Evolutionary conservation across 768 basidiomycete species (phyloP), one percentile per base, ranked within the genome.

Genomic region (Solioccasus polychromus): DNA sequence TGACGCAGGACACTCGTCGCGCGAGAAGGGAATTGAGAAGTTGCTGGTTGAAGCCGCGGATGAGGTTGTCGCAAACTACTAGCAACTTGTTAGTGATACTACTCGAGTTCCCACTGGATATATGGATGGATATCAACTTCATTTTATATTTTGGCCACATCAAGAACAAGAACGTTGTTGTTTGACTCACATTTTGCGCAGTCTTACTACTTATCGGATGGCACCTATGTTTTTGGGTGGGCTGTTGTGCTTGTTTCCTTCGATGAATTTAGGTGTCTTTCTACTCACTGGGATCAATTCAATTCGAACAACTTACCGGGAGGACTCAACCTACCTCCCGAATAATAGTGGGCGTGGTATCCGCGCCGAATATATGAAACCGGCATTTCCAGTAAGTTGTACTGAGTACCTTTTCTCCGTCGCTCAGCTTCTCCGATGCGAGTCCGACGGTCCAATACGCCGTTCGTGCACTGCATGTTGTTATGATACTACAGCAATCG

Each of bases 191-290:
- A n/a, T n/a, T n/a, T n/a, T n/a, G n/a, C n/a, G n/a, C n/a, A n/a
- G n/a, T n/a, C n/a, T n/a, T n/a, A n/a, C n/a, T n/a, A 35, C 28
- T 38, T 52, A 37, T 86, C 80, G n/a, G 92, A 92, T 57, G 88
- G 90, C 19, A 90, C 91, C 1, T 84, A 90, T 53, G 71, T 78
- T 39, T 92, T 83, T 67, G 82, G 75, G 66, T 75, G 78, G 52
- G 92, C 88, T 0, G 85, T 90, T 1, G 63, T 93, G n/a, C 74
- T 93, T 34, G 80, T 93, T 2, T 92, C 89, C 25, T 83, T 93
- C 25, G 91, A 92, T 61, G 92, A 91, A 3, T 63, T 92, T 11
- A 46, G 60, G 53, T 52, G 44, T 36, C 5, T 42, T 10, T 31
- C 17, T 8, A 18, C 15, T 10, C 20, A n/a, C 11, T 19, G 17